Conservation (phyloP, 805 yeast species). For the Pichia cephalocereana region DNA sequence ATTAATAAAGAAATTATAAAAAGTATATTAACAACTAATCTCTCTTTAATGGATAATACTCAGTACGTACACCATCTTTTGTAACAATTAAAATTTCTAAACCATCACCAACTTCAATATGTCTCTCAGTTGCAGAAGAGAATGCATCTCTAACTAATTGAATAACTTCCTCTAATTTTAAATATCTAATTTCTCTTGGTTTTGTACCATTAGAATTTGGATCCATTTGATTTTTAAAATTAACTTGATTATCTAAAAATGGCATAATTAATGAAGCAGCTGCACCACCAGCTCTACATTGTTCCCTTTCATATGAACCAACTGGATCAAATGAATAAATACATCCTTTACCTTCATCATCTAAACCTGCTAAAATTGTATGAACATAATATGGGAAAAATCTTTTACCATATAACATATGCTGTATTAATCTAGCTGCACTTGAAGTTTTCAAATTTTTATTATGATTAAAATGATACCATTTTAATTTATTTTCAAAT, state of each 20-base stretch:
- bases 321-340: constrained; percentile 96
- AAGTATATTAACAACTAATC: constrained; percentile 39
- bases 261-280: constrained; percentile 97
- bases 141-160: constrained; percentile 89
- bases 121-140: constrained; percentile 95
- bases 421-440: constrained; percentile 89
- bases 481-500: constrained; percentile 60
- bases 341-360: constrained; percentile 85
- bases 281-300: constrained; percentile 96
- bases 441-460: constrained; percentile 58
- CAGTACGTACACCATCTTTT: constrained; percentile 83
- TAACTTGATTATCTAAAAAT: constrained; percentile 93
- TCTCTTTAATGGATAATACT: constrained; percentile 77
- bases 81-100: constrained; percentile 85
- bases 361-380: constrained; percentile 90
- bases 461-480: constrained; percentile 90
- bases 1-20: no score
- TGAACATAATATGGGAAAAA: constrained; percentile 96
- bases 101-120: constrained; percentile 96
- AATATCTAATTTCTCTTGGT: constrained; percentile 51
- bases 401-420: constrained; percentile 82
- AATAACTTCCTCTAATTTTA: constrained; percentile 77
- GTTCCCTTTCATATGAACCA: constrained; percentile 95
- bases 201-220: constrained; percentile 66
- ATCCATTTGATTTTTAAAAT: constrained; percentile 84